Conservation (phyloP, 148 eudicot genomes). For the Vaccinium corymbosum region DNA sequence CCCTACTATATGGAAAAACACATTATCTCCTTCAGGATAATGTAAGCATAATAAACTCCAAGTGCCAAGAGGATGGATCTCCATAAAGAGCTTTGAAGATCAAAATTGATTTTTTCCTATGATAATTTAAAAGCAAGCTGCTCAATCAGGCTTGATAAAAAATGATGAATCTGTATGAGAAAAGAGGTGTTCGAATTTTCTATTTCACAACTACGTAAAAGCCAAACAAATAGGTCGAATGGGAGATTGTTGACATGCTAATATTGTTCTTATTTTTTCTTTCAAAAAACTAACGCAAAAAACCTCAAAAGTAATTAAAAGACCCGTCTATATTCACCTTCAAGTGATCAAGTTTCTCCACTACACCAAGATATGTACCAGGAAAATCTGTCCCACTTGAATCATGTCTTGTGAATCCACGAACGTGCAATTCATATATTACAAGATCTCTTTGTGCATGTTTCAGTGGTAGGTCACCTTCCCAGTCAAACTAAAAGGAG, state of each 20-base stretch:
- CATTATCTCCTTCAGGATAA: background rate
- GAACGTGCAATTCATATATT: conserved; percentile 96
- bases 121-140: background rate
- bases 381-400: conserved; percentile 64
- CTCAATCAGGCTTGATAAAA: background rate
- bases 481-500: conserved; percentile 84
- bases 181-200: background rate
- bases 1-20: background rate
- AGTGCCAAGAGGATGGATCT: conserved; percentile 1
- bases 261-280: background rate
- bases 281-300: background rate
- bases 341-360: conserved; percentile 91
- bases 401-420: conserved; percentile 90
- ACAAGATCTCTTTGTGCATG: conserved; percentile 74
- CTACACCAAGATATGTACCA: conserved; percentile 81
- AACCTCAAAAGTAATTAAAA: conserved; percentile 3
- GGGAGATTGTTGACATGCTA: background rate
- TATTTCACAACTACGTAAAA: background rate
- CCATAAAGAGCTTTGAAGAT: background rate
- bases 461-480: conserved; percentile 86
- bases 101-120: background rate
- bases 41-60: background rate
- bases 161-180: background rate
- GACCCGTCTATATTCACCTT: conserved; percentile 44
- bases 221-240: conserved; percentile 2